These are phyloP conservation scores for Pyrenula aspistea DNA, from an alignment of 495 filamentous ascomycete genomes.

Conservation along the genomic window DNA sequence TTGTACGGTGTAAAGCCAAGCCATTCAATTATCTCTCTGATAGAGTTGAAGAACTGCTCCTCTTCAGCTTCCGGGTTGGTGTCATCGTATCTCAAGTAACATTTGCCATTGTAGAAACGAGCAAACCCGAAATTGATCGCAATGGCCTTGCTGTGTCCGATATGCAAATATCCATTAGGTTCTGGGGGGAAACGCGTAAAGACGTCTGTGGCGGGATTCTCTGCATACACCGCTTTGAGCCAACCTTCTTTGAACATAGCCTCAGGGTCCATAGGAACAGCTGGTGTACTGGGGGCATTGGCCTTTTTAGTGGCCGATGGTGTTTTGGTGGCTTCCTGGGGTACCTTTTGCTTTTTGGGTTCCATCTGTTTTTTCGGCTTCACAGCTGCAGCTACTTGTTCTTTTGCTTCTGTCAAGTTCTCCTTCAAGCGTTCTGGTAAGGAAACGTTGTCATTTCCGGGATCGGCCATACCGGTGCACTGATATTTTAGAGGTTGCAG, in stretches of 20 bases:
- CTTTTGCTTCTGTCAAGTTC: not conserved
- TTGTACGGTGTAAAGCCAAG: slow-evolving; percentile 66
- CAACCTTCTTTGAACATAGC: slow-evolving; percentile 80
- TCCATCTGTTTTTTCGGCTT: slow-evolving; percentile 15
- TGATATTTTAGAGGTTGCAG: no score
- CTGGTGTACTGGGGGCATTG: slow-evolving; percentile 28
- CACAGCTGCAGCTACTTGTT: not conserved
- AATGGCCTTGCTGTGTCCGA: slow-evolving; percentile 95
- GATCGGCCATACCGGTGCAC: not conserved
- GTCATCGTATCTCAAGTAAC: slow-evolving; percentile 61
- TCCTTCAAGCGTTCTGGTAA: not conserved
- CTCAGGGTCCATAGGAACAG: slow-evolving; percentile 55
- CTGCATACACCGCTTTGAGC: slow-evolving; percentile 67
- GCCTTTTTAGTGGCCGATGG: slow-evolving; percentile 14
- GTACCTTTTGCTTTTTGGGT: slow-evolving; percentile 24
- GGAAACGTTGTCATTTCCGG: not conserved
- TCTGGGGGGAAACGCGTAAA: slow-evolving; percentile 87
- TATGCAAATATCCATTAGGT: slow-evolving; percentile 65
- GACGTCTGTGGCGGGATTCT: slow-evolving; percentile 53
- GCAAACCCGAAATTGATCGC: slow-evolving; percentile 96
- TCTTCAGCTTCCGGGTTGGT: slow-evolving; percentile 79
- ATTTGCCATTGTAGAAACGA: slow-evolving; percentile 66
- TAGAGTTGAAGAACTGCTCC: slow-evolving; percentile 64
- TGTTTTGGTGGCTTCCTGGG: slow-evolving; percentile 16
- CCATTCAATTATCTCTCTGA: slow-evolving; percentile 70